These are phyloP conservation scores for Paramecium bursaria DNA, from an alignment of 73 alveolate genomes.

Conservation along the genomic window DNA sequence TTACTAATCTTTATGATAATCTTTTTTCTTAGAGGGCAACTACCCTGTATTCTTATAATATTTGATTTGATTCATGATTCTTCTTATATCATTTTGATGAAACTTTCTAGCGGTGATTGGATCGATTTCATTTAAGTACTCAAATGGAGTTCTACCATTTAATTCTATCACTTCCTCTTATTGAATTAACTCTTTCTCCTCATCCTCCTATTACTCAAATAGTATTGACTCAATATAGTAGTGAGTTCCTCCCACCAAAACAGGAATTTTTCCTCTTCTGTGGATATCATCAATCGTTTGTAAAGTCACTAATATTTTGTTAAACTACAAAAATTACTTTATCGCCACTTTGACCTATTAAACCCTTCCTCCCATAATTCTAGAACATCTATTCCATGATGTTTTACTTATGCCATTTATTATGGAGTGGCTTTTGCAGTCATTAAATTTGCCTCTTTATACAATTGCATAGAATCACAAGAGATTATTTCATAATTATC, in stretches of 20 bases:
- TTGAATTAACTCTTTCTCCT: background rate
- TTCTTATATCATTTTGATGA: constrained; percentile 78
- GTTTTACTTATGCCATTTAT: constrained; percentile 67
- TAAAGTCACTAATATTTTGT: constrained; percentile 14
- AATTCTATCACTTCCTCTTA: constrained; percentile 19
- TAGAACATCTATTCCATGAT: constrained; percentile 78
- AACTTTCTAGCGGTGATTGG: constrained; percentile 69
- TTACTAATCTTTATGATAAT: constrained; percentile 52
- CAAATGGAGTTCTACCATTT: constrained; percentile 52
- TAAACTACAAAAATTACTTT: background rate
- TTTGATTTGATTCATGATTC: constrained; percentile 75
- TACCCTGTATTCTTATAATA: constrained; percentile 58
- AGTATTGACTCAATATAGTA: constrained; percentile 82
- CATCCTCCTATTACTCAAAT: constrained; percentile 69
- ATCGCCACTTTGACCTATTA: constrained; percentile 69
- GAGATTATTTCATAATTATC: constrained; percentile 80
- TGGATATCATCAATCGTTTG: constrained; percentile 63
- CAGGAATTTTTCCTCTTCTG: constrained; percentile 62
- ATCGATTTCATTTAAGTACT: constrained; percentile 71
- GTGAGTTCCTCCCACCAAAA: constrained; percentile 87
- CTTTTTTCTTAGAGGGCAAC: constrained; percentile 46
- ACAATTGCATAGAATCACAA: constrained; percentile 87
- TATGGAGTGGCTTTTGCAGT: constrained; percentile 86
- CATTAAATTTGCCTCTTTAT: constrained; percentile 80
- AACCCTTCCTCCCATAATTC: constrained; percentile 68